Percentiles rank a stretch among this genome's conserved stretches.
Conservation (phyloP, 306 rosid species). For the Boehmeria nivea region DNA sequence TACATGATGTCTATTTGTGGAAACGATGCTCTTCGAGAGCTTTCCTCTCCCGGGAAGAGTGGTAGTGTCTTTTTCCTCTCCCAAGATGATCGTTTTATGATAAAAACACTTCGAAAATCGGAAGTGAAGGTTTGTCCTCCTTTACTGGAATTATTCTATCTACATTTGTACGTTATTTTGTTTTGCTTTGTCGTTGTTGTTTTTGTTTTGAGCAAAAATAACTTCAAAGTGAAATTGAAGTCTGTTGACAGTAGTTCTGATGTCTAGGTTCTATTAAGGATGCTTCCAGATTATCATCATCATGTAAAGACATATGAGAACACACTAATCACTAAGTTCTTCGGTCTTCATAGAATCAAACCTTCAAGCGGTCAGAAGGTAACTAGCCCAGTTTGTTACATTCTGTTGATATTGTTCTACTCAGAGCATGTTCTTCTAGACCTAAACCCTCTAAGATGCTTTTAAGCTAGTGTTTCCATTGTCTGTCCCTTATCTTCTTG, state of each 20-base stretch:
- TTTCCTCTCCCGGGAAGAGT: conserved; percentile 98
- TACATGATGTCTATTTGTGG: conserved; percentile 99
- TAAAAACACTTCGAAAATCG: conserved; percentile 91
- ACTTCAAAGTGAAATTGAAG: conserved; percentile 7
- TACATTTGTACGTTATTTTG: neutral
- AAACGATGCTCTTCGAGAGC: conserved; percentile 93
- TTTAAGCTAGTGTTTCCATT: conserved; percentile 7
- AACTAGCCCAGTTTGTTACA: conserved; percentile 14
- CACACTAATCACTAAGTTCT: conserved; percentile 86
- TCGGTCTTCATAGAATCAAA: conserved; percentile 96
- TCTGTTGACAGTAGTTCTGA: conserved; percentile 27
- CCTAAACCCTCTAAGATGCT: conserved; percentile 1
- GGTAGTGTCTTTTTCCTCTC: conserved; percentile 96
- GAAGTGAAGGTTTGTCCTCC: conserved; percentile 84
- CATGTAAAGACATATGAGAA: conserved; percentile 89
- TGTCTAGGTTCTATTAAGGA: conserved; percentile 80
- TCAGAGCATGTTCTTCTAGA: conserved; percentile 1
- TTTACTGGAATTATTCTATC: conserved; percentile 17
- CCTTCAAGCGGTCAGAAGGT: conserved; percentile 98
- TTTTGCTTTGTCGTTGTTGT: neutral
- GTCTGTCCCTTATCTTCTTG: neutral
- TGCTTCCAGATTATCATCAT: conserved; percentile 96
- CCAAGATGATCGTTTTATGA: conserved; percentile 97
- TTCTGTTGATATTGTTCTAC: neutral
- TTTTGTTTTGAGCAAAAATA: neutral